phyloP scores from a whole-genome alignment of 2,329 filamentous ascomycete species.

The Taxawa tesnikishii region DNA sequence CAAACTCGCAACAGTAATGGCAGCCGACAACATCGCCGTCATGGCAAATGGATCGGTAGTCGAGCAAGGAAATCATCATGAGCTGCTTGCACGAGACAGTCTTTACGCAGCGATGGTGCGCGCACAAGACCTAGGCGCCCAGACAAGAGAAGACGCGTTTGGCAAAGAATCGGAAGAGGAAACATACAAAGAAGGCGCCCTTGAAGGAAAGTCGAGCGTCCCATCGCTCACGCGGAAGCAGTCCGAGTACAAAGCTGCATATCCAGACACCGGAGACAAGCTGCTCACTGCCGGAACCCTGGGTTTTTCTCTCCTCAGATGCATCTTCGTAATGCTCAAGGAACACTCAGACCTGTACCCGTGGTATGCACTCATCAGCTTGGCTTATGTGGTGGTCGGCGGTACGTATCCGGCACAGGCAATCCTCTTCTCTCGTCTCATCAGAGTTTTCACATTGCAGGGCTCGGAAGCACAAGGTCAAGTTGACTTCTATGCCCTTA shows the following conservation, averaged over 20 bases:
- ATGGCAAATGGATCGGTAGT: constrained; percentile 29
- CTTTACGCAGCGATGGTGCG: constrained; percentile 30
- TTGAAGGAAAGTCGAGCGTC: too few species aligned
- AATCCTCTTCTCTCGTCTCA: constrained; percentile 36
- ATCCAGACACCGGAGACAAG: constrained; percentile 19
- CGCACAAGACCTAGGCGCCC: constrained; percentile 32
- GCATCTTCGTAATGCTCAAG: constrained; percentile 22
- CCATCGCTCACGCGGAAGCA: too few species aligned
- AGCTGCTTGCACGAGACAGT: constrained; percentile 25
- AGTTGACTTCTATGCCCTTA: constrained; percentile 40
- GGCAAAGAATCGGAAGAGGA: too few species aligned
- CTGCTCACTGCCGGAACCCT: constrained; percentile 14
- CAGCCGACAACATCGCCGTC: constrained; percentile 34
- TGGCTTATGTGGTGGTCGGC: constrained; percentile 15
- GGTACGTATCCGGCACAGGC: constrained; percentile 36
- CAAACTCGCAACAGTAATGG: constrained; percentile 29
- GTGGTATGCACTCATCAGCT: constrained; percentile 22
- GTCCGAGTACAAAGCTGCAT: constrained; percentile 15
- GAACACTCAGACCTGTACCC: constrained; percentile 23
- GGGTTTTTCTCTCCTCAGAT: constrained; percentile 20
- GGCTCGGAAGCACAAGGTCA: constrained; percentile 24
- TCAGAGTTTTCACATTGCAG: constrained; percentile 34
- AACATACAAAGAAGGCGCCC: too few species aligned
- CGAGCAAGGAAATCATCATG: constrained; percentile 31
- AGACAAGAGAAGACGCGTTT: neutral